These are phyloP conservation scores for Pisolithus microcarpus DNA, from an alignment of 768 basidiomycete genomes.

Conservation along the genomic window DNA sequence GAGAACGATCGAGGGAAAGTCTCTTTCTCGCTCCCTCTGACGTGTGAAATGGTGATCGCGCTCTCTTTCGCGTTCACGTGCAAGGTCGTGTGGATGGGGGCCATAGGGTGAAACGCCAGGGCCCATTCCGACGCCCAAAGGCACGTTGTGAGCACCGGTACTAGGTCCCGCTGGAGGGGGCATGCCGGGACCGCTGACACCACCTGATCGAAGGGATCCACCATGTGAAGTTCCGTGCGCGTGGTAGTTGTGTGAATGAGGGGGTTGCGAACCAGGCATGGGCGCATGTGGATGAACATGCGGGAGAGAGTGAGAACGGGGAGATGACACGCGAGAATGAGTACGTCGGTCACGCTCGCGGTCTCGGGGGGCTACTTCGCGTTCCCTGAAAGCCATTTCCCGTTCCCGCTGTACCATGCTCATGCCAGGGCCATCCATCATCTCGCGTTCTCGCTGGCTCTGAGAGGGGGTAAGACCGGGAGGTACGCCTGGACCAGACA, in stretches of 20 bases:
- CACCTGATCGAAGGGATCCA: neutral
- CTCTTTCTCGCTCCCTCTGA: conserved; percentile 4
- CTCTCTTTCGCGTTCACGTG: conserved; percentile 20
- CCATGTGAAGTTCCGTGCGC: neutral
- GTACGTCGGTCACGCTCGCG: conserved; percentile 25
- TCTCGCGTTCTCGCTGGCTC: conserved; percentile 8
- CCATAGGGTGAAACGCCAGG: neutral
- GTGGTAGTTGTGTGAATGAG: conserved; percentile 3
- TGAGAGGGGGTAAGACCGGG: neutral
- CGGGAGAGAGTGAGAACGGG: conserved; percentile 9
- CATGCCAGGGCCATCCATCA: neutral
- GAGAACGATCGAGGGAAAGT: neutral
- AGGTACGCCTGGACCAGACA: conserved; percentile 5
- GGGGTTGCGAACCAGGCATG: conserved; percentile 4
- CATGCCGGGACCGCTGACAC: conserved; percentile 1
- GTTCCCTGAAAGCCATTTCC: conserved; percentile 12
- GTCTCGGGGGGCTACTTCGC: conserved; percentile 14
- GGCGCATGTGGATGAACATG: conserved; percentile 1
- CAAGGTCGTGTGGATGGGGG: conserved; percentile 16
- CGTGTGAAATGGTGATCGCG: conserved; percentile 18
- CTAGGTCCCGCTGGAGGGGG: conserved; percentile 4
- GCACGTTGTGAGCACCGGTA: neutral
- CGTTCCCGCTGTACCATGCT: neutral
- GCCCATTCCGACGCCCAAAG: neutral
- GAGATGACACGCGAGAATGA: conserved; percentile 22